phyloP scores from a whole-genome alignment of 768 basidiomycete species.

The Boletus sp. region DNA sequence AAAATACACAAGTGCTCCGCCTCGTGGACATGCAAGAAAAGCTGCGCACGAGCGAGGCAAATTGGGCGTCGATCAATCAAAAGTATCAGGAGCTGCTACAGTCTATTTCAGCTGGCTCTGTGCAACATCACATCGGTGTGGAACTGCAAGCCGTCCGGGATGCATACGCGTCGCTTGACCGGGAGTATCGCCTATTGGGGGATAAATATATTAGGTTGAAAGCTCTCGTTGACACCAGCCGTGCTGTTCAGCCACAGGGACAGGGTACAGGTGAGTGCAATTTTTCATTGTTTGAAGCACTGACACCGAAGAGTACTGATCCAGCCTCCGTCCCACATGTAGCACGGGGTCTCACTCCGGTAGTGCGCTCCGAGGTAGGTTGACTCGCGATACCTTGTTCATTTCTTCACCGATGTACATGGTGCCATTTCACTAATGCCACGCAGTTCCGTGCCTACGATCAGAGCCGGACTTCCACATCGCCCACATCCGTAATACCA shows the following conservation, averaged over 20 bases:
- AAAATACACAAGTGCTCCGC: conserved; percentile 14
- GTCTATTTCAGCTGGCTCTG: conserved; percentile 7
- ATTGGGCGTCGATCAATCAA: conserved; percentile 10
- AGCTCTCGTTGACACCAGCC: conserved; percentile 1
- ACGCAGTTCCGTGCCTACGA: not conserved
- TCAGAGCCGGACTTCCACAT: conserved; percentile 7
- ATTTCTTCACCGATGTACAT: not conserved
- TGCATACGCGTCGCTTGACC: conserved; percentile 22
- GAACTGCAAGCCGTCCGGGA: conserved; percentile 20
- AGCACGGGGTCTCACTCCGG: conserved; percentile 3
- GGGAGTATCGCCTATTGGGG: conserved; percentile 16
- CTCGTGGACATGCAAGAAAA: conserved; percentile 26
- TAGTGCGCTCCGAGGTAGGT: conserved; percentile 12
- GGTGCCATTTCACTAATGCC: not conserved
- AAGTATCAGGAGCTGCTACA: conserved; percentile 27
- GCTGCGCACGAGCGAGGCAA: conserved; percentile 22
- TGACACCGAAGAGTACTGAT: not conserved
- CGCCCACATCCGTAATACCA: conserved; percentile 1
- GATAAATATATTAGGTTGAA: conserved; percentile 23
- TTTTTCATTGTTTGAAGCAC: not conserved
- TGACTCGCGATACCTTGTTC: not conserved
- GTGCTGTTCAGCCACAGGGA: conserved; percentile 4
- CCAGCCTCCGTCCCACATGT: not conserved
- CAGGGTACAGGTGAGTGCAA: conserved; percentile 7
- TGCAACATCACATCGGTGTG: conserved; percentile 12